These are phyloP conservation scores for Ceratocystis variospora DNA, from an alignment of 2,329 filamentous ascomycete species.

Conservation along the genomic window DNA sequence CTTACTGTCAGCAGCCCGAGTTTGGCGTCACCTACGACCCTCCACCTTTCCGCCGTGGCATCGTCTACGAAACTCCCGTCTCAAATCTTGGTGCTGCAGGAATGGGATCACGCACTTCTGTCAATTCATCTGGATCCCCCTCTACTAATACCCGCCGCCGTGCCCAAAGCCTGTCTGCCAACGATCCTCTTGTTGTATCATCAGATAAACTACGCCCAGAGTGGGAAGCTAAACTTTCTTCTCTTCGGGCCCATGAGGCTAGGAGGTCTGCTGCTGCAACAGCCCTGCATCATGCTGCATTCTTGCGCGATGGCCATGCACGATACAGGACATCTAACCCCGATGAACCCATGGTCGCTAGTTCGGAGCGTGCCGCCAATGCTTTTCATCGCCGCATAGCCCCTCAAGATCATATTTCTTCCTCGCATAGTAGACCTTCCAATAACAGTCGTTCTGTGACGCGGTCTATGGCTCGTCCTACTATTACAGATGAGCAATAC, in stretches of 20 bases:
- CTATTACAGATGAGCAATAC: constrained; percentile 53
- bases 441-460: background rate
- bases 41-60: constrained; percentile 73
- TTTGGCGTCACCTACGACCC: constrained; percentile 93
- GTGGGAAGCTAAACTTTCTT: constrained; percentile 79
- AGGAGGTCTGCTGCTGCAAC: constrained; percentile 84
- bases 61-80: constrained; percentile 46
- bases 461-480: constrained; percentile 4
- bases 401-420: background rate
- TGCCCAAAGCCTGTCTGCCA: constrained; percentile 58
- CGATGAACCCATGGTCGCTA: background rate
- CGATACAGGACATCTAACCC: background rate
- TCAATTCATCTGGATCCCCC: constrained; percentile 46
- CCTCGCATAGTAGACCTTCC: background rate
- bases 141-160: constrained; percentile 31
- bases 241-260: constrained; percentile 72
- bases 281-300: constrained; percentile 85
- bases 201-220: constrained; percentile 88
- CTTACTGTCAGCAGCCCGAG: constrained; percentile 87
- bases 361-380: background rate
- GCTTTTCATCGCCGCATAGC: background rate
- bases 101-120: constrained; percentile 74
- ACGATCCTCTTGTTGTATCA: constrained; percentile 72
- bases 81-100: constrained; percentile 48
- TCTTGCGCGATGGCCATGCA: constrained; percentile 52